Evolutionary conservation across 768 basidiomycete species (phyloP).

Genomic region (Suillus plorans): DNA sequence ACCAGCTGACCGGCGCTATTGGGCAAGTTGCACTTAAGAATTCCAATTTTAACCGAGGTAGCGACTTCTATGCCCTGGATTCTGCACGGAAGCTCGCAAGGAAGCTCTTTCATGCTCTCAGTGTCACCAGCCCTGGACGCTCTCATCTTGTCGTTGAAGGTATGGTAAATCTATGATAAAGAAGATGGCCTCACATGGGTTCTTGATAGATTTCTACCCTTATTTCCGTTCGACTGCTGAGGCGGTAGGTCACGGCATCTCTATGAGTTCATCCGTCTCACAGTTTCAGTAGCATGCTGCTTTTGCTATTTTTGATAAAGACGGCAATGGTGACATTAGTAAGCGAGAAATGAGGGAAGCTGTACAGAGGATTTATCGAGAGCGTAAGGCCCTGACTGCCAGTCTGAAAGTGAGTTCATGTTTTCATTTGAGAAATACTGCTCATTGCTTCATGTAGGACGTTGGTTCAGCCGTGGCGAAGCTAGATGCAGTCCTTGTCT

Average conservation of each 20-base stretch:
- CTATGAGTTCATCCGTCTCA: slow-evolving; percentile 3
- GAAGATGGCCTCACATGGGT: neutral
- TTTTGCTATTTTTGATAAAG: slow-evolving; percentile 74
- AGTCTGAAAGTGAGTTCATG: slow-evolving; percentile 57
- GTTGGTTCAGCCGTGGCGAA: slow-evolving; percentile 73
- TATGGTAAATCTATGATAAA: slow-evolving; percentile 17
- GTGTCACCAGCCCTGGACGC: slow-evolving; percentile 56
- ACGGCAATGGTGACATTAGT: slow-evolving; percentile 79
- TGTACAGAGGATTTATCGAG: slow-evolving; percentile 76
- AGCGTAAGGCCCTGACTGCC: slow-evolving; percentile 68
- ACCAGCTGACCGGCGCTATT: slow-evolving; percentile 64
- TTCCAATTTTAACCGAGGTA: slow-evolving; percentile 56
- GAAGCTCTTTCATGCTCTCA: slow-evolving; percentile 65
- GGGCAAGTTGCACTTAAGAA: slow-evolving; percentile 71
- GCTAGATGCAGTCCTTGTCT: slow-evolving; percentile 72
- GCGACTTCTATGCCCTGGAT: slow-evolving; percentile 52
- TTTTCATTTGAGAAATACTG: neutral
- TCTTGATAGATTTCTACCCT: slow-evolving; percentile 66
- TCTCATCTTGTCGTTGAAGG: slow-evolving; percentile 68
- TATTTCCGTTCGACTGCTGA: slow-evolving; percentile 74
- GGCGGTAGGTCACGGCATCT: slow-evolving; percentile 43
- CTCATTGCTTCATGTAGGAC: slow-evolving; percentile 44
- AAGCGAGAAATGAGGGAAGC: slow-evolving; percentile 82
- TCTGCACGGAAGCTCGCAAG: slow-evolving; percentile 68
- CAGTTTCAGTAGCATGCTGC: slow-evolving; percentile 51